phyloP scores from a whole-genome alignment of 2,329 filamentous ascomycete species.

The Aureobasidium sp. region DNA sequence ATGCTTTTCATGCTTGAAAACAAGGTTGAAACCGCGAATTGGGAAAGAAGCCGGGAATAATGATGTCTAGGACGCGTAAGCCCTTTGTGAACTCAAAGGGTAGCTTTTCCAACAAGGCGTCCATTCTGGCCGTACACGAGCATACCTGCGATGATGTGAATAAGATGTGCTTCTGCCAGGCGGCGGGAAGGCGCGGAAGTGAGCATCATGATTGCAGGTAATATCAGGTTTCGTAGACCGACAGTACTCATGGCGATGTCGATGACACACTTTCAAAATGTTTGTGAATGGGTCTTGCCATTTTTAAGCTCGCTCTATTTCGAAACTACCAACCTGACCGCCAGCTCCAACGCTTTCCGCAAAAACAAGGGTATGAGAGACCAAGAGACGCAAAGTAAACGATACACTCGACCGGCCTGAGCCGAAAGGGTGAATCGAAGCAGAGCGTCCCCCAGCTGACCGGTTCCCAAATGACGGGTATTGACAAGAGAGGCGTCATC shows the following conservation, averaged over 20 bases:
- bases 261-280: neutral
- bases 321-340: slow-evolving; percentile 2
- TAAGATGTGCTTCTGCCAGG: too few species aligned
- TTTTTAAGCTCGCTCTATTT: slow-evolving; percentile 6
- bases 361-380: neutral
- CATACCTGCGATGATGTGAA: neutral
- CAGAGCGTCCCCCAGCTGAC: neutral
- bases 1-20: too few species aligned
- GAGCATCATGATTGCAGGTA: too few species aligned
- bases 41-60: neutral
- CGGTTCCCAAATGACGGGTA: neutral
- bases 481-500: neutral
- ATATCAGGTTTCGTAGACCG: too few species aligned
- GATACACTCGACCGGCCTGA: neutral
- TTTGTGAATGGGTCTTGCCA: neutral
- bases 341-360: slow-evolving; percentile 12
- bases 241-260: too few species aligned
- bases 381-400: neutral
- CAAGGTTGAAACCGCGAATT: too few species aligned
- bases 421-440: neutral
- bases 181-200: too few species aligned
- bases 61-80: neutral
- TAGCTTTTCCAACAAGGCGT: neutral
- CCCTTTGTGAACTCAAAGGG: neutral
- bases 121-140: neutral